These are phyloP conservation scores for Pseudogymnoascus sp. DNA, from an alignment of 2,329 filamentous ascomycete genomes.

Conservation along the genomic window DNA sequence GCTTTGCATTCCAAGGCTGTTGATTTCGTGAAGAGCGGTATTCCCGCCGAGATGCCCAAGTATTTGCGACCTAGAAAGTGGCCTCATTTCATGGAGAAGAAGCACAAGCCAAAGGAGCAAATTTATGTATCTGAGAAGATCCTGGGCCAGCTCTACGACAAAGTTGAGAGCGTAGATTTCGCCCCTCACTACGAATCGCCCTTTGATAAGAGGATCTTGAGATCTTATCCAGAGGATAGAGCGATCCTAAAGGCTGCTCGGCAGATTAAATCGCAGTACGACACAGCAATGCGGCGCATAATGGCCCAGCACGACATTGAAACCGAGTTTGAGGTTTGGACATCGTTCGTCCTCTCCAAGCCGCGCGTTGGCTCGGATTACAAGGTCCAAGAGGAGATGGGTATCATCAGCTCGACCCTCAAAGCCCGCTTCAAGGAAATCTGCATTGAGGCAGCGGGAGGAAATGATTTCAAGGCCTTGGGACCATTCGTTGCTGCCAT, in stretches of 20 bases:
- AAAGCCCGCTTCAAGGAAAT: slow-evolving; percentile 61
- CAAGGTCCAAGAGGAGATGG: slow-evolving; percentile 79
- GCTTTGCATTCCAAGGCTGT: slow-evolving; percentile 83
- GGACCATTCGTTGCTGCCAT: slow-evolving; percentile 75
- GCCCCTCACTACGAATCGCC: slow-evolving; percentile 60
- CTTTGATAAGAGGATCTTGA: slow-evolving; percentile 71
- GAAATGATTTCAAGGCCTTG: slow-evolving; percentile 50
- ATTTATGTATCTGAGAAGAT: slow-evolving; percentile 63
- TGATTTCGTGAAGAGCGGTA: slow-evolving; percentile 87
- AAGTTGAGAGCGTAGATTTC: slow-evolving; percentile 61
- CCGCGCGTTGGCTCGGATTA: slow-evolving; percentile 69
- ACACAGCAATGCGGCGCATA: slow-evolving; percentile 65
- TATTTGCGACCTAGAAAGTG: slow-evolving; percentile 55
- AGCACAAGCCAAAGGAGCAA: slow-evolving; percentile 34
- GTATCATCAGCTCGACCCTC: slow-evolving; percentile 56
- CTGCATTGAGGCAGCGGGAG: slow-evolving; percentile 59
- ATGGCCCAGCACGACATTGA: slow-evolving; percentile 78
- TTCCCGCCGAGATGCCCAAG: slow-evolving; percentile 59
- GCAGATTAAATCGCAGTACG: slow-evolving; percentile 69
- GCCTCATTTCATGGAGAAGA: slow-evolving; percentile 86
- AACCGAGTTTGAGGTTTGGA: slow-evolving; percentile 90
- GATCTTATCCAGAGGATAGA: slow-evolving; percentile 49
- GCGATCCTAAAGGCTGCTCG: slow-evolving; percentile 51
- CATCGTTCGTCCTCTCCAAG: slow-evolving; percentile 72
- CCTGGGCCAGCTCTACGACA: slow-evolving; percentile 77